phyloP scores from a whole-genome alignment of 2,329 filamentous ascomycete genomes.

The Fusarium odoratissimum region DNA sequence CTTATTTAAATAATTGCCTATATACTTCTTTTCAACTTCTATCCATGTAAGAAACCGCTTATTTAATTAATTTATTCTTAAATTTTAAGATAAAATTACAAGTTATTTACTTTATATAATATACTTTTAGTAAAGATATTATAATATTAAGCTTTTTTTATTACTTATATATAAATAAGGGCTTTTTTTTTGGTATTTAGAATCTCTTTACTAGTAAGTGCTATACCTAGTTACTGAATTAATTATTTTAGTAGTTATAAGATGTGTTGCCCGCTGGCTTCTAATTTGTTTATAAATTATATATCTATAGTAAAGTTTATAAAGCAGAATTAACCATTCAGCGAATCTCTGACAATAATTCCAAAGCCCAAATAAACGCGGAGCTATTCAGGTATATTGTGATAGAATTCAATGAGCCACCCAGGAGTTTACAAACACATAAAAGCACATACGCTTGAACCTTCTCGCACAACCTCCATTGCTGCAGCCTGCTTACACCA shows the following conservation, averaged over 20 bases:
- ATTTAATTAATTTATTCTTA: background rate
- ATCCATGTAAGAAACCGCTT: too few species aligned
- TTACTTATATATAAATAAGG: too few species aligned
- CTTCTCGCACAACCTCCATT: background rate
- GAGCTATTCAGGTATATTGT: background rate
- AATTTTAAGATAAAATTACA: too few species aligned
- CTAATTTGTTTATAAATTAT: background rate
- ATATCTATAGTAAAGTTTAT: background rate
- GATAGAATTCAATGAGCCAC: too few species aligned
- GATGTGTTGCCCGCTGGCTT: background rate
- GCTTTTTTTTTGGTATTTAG: background rate
- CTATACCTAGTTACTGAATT: background rate
- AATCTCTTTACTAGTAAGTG: too few species aligned
- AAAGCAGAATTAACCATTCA: background rate
- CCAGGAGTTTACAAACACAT: background rate
- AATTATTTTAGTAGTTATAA: background rate
- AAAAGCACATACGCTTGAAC: background rate
- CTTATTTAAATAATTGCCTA: rapidly evolving
- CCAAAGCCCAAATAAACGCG: background rate
- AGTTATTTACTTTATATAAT: too few species aligned
- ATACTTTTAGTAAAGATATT: background rate
- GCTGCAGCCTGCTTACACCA: constrained; percentile 30
- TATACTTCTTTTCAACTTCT: too few species aligned
- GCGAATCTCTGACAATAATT: too few species aligned
- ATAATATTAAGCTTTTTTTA: too few species aligned